phyloP scores from a whole-genome alignment of 73 alveolate species.

The Effrenium voratum region DNA sequence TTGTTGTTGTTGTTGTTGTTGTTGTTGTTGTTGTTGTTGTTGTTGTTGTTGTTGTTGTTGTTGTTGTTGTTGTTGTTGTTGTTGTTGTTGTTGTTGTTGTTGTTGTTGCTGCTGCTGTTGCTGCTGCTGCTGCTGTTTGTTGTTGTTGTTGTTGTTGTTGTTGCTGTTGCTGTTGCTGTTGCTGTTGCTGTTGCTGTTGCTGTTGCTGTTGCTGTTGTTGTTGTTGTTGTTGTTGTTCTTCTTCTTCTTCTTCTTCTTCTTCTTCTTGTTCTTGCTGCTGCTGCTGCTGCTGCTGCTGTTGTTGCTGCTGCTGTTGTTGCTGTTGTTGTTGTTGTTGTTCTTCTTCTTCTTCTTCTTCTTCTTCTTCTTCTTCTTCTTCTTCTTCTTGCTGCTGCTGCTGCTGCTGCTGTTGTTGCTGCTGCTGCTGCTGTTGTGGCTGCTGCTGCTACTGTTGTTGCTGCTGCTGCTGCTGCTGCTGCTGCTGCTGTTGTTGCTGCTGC shows the following conservation, averaged over 20 bases:
- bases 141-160: background rate
- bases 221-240: background rate
- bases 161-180: background rate
- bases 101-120: background rate
- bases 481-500: too few relatives aligned
- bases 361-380: background rate
- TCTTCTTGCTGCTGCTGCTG: background rate
- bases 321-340: background rate
- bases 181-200: background rate
- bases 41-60: background rate
- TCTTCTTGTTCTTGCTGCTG: background rate
- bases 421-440: background rate
- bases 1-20: too few relatives aligned
- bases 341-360: background rate
- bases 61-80: background rate
- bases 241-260: background rate
- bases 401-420: background rate
- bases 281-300: background rate
- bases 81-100: background rate
- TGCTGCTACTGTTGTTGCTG: background rate
- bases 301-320: background rate
- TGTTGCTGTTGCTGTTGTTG: background rate
- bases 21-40: background rate
- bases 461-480: background rate
- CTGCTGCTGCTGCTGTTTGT: background rate